Conservation (phyloP, 768 basidiomycete genomes). For the Mycena filopes region DNA sequence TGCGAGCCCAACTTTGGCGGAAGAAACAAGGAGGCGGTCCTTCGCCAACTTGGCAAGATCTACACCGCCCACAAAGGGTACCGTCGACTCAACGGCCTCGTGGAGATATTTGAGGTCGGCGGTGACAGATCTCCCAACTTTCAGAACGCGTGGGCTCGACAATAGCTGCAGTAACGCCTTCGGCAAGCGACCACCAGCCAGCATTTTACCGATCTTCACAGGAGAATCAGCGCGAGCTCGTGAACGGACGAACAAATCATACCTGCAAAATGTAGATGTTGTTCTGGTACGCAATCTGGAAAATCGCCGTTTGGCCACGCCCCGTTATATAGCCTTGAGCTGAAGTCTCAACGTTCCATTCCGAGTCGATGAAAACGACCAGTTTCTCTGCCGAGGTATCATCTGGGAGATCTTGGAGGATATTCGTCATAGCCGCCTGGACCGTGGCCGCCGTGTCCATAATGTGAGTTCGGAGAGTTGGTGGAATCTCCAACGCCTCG, state of each 20-base stretch:
- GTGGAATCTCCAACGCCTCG: background rate
- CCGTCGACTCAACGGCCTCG: background rate
- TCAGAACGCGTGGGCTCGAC: background rate
- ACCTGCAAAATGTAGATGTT: no score
- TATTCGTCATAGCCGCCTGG: background rate
- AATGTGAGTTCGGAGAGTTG: background rate
- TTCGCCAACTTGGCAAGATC: constrained; percentile 34
- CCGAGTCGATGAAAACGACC: constrained; percentile 2
- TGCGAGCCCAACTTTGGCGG: constrained; percentile 38
- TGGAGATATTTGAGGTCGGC: constrained; percentile 12
- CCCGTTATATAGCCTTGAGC: background rate
- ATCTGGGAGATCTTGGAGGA: constrained; percentile 4
- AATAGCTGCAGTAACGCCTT: no score
- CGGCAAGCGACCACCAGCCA: no score
- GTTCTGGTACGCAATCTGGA: no score
- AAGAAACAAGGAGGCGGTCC: constrained; percentile 31
- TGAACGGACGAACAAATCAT: no score
- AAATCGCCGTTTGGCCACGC: background rate
- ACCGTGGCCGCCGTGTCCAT: background rate
- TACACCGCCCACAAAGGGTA: constrained; percentile 16
- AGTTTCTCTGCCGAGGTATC: background rate
- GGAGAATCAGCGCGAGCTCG: no score
- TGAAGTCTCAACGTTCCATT: constrained; percentile 12
- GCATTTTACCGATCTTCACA: no score
- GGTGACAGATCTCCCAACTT: no score